Conservation (phyloP, 495 filamentous ascomycete genomes). For the Pyrenula aspistea region DNA sequence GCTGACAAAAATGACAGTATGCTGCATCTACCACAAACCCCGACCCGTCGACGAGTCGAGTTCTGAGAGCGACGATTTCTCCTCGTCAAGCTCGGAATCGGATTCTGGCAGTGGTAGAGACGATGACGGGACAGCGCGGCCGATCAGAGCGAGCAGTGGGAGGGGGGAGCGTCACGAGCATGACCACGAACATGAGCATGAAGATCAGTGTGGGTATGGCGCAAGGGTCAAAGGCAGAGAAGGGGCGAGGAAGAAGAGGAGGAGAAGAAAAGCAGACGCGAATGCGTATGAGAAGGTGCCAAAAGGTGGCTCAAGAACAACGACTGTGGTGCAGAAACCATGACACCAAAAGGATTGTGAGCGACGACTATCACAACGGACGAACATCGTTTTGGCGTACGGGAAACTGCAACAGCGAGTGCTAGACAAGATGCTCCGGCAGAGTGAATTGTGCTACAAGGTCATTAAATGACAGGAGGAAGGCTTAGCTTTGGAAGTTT, state of each 20-base stretch:
- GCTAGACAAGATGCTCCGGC: too few species aligned
- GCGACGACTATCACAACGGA: too few species aligned
- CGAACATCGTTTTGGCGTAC: too few species aligned
- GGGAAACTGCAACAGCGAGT: too few species aligned
- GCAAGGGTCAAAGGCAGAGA: slow-evolving; percentile 17
- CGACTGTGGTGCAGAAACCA: slow-evolving; percentile 1
- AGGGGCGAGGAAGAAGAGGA: slow-evolving; percentile 25
- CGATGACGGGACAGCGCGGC: slow-evolving; percentile 13
- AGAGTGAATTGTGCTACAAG: too few species aligned
- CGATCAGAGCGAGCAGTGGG: slow-evolving; percentile 4
- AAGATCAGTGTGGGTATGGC: slow-evolving; percentile 25
- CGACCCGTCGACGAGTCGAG: slow-evolving; percentile 75
- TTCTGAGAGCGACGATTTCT: slow-evolving; percentile 55
- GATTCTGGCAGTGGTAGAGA: slow-evolving; percentile 40
- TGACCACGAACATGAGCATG: slow-evolving; percentile 20
- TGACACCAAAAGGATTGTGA: too few species aligned
- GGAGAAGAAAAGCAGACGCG: slow-evolving; percentile 53
- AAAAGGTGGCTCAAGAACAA: slow-evolving; percentile 25
- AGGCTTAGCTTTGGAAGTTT: too few species aligned
- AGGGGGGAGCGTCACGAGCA: slow-evolving; percentile 7
- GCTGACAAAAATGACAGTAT: slow-evolving; percentile 70
- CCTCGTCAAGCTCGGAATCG: slow-evolving; percentile 50
- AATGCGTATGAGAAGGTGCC: slow-evolving; percentile 96
- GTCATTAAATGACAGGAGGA: too few species aligned
- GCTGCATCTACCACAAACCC: slow-evolving; percentile 93